These are phyloP conservation scores for Fagus sylvatica DNA, from an alignment of 306 rosid genomes.

Conservation along the genomic window DNA sequence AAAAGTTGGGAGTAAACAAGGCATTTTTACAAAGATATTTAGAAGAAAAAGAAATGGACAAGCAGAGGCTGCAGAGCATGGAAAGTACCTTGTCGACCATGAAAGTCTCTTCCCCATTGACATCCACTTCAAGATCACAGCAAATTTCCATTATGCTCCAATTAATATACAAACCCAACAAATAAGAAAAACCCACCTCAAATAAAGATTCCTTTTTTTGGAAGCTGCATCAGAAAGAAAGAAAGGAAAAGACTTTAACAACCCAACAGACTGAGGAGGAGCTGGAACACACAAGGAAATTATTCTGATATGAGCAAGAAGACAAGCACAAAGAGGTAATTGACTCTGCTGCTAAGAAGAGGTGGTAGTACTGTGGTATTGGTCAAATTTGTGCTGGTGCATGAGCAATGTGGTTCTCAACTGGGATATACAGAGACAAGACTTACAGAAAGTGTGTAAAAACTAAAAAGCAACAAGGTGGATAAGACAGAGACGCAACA, in stretches of 20 bases:
- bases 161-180: neutral
- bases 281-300: constrained; percentile 14
- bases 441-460: constrained; percentile 33
- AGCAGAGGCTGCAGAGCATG: constrained; percentile 5
- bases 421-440: constrained; percentile 46
- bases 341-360: constrained; percentile 30
- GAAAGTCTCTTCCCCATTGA: constrained; percentile 88
- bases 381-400: constrained; percentile 47
- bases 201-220: constrained; percentile 25
- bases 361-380: constrained; percentile 12
- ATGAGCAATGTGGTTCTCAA: constrained; percentile 36
- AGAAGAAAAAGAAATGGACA: constrained; percentile 4
- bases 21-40: neutral
- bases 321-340: constrained; percentile 55
- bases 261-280: constrained; percentile 28
- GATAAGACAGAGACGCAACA: constrained; percentile 47
- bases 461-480: constrained; percentile 41
- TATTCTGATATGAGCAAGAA: constrained; percentile 60
- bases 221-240: constrained; percentile 24
- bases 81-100: constrained; percentile 74
- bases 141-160: constrained; percentile 51
- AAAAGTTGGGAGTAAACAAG: neutral
- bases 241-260: neutral
- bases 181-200: constrained; percentile 26
- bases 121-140: constrained; percentile 90